Conservation (phyloP, 768 basidiomycete species). For the Boletus rubropictus region DNA sequence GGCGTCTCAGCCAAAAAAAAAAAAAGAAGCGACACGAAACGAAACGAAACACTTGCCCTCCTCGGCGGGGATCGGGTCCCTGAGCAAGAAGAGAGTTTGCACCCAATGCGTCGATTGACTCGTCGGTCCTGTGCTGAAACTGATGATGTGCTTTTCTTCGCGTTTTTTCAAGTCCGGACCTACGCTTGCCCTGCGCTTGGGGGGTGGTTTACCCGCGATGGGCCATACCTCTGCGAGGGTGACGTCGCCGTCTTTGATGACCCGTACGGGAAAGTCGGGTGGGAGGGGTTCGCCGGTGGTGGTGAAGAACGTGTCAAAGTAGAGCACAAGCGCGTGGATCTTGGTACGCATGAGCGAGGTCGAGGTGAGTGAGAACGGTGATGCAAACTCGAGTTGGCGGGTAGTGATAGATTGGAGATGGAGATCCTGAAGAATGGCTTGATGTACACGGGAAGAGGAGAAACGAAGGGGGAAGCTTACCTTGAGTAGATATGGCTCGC, state of each 20-base stretch:
- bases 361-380: constrained; percentile 68
- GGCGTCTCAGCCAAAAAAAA: background rate
- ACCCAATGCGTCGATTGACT: constrained; percentile 95
- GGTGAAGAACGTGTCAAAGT: constrained; percentile 94
- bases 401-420: constrained; percentile 57
- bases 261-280: constrained; percentile 45
- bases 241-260: constrained; percentile 54
- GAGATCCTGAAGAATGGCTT: constrained; percentile 54
- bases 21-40: too few species aligned
- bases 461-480: constrained; percentile 35
- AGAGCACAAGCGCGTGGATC: constrained; percentile 76
- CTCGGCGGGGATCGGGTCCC: constrained; percentile 67
- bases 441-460: background rate
- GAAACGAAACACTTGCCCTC: constrained; percentile 50
- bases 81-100: constrained; percentile 84
- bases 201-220: constrained; percentile 59
- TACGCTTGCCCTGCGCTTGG: constrained; percentile 54
- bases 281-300: constrained; percentile 48
- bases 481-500: constrained; percentile 60
- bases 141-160: constrained; percentile 40
- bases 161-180: constrained; percentile 40
- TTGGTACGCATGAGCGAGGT: constrained; percentile 56
- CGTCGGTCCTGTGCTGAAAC: constrained; percentile 87
- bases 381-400: constrained; percentile 73
- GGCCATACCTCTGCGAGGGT: constrained; percentile 76